These are phyloP conservation scores for Zymoseptoria passerinii DNA, from an alignment of 2,329 filamentous ascomycete species.

Conservation along the genomic window DNA sequence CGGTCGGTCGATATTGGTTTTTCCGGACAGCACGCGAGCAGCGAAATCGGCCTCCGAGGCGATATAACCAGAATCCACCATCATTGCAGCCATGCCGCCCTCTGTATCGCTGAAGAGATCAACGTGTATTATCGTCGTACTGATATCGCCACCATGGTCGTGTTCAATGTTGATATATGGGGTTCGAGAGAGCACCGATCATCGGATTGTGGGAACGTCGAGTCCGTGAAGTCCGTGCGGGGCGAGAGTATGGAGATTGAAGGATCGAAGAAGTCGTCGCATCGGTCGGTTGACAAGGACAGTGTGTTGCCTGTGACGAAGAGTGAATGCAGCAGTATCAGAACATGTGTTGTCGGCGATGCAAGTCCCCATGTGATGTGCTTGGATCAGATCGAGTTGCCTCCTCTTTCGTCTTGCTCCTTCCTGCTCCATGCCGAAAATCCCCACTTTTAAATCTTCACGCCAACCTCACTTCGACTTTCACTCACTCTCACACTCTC, in stretches of 20 bases:
- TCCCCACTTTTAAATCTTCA: not conserved
- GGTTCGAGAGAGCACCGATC: not conserved
- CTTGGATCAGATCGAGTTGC: not conserved
- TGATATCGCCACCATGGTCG: constrained; percentile 12
- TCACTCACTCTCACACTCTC: not conserved
- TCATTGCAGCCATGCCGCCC: constrained; percentile 10
- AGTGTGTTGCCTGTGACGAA: not conserved
- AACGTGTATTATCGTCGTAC: constrained; percentile 1
- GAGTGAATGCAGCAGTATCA: not conserved
- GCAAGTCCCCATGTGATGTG: not conserved
- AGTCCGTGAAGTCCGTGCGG: not conserved
- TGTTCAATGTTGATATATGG: constrained; percentile 6
- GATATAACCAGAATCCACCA: constrained; percentile 12
- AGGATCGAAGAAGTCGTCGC: not conserved
- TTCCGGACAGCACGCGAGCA: constrained; percentile 5
- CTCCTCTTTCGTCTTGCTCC: not conserved
- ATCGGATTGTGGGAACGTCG: not conserved
- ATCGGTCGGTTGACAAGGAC: not conserved
- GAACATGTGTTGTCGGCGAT: not conserved
- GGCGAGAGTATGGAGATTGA: not conserved
- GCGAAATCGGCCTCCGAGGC: constrained; percentile 6
- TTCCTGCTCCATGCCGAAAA: not conserved
- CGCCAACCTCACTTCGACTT: constrained; percentile 1
- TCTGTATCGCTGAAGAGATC: constrained; percentile 3
- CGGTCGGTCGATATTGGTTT: constrained; percentile 11